Conservation (phyloP, 208 protist genomes). For the Acanthamoeba royreba region DNA sequence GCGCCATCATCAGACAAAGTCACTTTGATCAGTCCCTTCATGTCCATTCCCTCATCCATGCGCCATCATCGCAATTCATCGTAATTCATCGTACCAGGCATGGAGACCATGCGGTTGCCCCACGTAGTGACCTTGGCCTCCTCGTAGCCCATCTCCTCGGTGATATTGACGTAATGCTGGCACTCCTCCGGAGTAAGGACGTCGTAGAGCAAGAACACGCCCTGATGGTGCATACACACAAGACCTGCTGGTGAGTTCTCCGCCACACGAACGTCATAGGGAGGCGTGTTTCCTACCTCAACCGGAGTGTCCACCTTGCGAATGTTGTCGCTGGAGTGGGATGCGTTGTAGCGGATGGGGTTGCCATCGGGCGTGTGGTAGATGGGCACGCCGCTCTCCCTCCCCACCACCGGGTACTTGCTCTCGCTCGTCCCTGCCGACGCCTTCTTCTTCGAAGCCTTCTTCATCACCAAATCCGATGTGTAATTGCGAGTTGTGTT, state of each 20-base stretch:
- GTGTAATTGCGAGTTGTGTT: too few species aligned
- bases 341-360: background rate
- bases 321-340: background rate
- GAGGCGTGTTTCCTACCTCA: background rate
- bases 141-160: constrained; percentile 31
- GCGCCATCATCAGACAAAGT: background rate
- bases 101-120: background rate
- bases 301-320: background rate
- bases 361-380: background rate
- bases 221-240: background rate
- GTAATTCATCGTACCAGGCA: background rate
- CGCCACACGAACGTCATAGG: background rate
- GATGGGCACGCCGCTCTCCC: background rate
- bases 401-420: too few species aligned
- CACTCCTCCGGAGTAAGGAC: constrained; percentile 36
- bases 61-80: too few species aligned
- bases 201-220: constrained; percentile 7
- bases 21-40: background rate
- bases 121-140: background rate
- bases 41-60: background rate
- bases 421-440: too few species aligned
- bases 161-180: constrained; percentile 38
- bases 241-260: background rate
- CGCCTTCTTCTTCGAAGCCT: too few species aligned
- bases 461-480: too few species aligned